A percentile compares a stretch with the other conserved stretches of the same genome.
phyloP scores from a whole-genome alignment of 495 filamentous ascomycete genomes.

The Xylaria curta region DNA sequence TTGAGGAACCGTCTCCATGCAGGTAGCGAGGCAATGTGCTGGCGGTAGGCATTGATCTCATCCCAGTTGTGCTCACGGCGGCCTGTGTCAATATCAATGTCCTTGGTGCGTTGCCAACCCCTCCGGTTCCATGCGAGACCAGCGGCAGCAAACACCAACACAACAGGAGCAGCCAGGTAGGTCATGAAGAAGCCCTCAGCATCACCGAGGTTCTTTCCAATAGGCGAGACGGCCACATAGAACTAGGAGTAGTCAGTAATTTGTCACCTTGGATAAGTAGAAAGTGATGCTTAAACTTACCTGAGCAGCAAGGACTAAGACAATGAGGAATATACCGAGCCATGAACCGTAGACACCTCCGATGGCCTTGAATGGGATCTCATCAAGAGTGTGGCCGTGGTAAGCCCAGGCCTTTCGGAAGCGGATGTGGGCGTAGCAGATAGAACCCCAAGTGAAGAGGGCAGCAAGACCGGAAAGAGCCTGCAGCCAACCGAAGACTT shows the following conservation, averaged over 20 bases:
- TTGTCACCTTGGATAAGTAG: too few relatives aligned
- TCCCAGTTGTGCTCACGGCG: constrained; percentile 65
- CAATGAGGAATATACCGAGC: constrained; percentile 64
- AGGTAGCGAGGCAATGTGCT: constrained; percentile 53
- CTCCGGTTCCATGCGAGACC: constrained; percentile 68
- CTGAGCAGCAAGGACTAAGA: constrained; percentile 69
- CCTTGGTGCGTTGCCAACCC: constrained; percentile 57
- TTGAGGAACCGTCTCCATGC: constrained; percentile 56
- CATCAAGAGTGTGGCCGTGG: constrained; percentile 68
- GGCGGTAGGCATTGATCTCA: constrained; percentile 55
- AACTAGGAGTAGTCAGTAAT: constrained; percentile 46
- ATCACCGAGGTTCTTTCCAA: constrained; percentile 48
- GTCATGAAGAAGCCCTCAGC: constrained; percentile 65
- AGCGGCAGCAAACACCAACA: constrained; percentile 60
- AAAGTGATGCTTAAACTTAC: constrained; percentile 40
- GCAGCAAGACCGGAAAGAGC: constrained; percentile 61
- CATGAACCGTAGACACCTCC: constrained; percentile 73
- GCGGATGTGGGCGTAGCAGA: constrained; percentile 62
- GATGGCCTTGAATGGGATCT: constrained; percentile 72
- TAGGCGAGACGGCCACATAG: constrained; percentile 58
- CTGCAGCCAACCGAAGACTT: constrained; percentile 67
- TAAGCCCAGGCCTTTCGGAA: constrained; percentile 69
- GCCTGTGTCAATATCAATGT: constrained; percentile 71
- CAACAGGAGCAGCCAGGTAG: constrained; percentile 66
- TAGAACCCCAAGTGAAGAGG: constrained; percentile 63